These are phyloP conservation scores for Rhytidiadelphus loreus DNA, from an alignment of 225 moss, liverwort and hornwort species.

Conservation along the genomic window DNA sequence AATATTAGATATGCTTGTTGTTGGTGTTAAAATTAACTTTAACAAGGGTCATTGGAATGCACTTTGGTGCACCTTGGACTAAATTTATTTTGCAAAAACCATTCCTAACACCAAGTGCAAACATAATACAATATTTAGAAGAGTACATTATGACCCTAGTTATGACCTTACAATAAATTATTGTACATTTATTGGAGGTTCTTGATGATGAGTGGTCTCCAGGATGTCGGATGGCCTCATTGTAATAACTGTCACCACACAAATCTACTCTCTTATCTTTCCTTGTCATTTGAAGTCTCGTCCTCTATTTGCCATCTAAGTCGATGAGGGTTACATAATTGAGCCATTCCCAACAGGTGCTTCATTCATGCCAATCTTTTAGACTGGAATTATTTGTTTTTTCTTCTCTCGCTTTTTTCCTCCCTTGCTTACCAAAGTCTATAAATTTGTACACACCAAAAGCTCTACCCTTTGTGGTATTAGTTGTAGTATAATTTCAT, in stretches of 20 bases:
- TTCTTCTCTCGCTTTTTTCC: background rate
- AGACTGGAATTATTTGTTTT: rapidly evolving
- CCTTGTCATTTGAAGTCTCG: background rate
- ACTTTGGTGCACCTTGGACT: background rate
- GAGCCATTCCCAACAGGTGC: background rate
- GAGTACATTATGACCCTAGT: too few relatives aligned
- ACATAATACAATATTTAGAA: too few relatives aligned
- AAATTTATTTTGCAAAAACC: background rate
- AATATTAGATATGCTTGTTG: background rate
- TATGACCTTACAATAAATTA: background rate
- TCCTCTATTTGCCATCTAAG: background rate
- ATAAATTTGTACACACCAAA: background rate
- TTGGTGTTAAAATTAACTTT: background rate
- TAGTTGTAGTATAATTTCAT: background rate
- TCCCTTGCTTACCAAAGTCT: background rate
- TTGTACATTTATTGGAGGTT: background rate
- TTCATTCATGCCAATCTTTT: rapidly evolving
- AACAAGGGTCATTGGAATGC: background rate
- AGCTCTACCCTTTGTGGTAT: background rate
- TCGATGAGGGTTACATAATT: background rate
- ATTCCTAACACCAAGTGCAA: background rate
- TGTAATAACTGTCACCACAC: background rate
- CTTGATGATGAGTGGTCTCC: background rate
- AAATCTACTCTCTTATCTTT: background rate
- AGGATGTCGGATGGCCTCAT: background rate